A percentile compares a stretch with the other conserved stretches of the same genome.
phyloP scores from a whole-genome alignment of 345 rosid genomes.

The Reutealis trisperma region DNA sequence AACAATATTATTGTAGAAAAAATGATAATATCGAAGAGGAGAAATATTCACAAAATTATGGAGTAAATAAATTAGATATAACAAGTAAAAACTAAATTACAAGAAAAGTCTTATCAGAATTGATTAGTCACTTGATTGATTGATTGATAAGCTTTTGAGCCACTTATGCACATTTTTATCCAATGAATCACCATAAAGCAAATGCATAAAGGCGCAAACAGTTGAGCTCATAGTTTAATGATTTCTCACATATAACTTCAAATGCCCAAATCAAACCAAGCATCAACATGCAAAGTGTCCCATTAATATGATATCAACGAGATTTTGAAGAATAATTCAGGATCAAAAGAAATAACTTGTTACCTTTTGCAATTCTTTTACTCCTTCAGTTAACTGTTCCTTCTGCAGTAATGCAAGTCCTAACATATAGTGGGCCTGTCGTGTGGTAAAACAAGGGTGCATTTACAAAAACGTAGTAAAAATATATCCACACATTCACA shows the following conservation, averaged over 20 bases:
- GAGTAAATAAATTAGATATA: neutral
- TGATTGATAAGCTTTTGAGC: neutral
- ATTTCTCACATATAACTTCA: neutral
- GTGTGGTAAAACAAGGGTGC: constrained; percentile 18
- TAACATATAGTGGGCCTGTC: constrained; percentile 81
- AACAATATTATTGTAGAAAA: neutral
- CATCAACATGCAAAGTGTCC: neutral
- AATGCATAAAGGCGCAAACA: neutral
- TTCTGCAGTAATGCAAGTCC: constrained; percentile 75
- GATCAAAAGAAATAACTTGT: neutral
- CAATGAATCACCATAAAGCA: neutral
- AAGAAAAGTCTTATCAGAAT: neutral
- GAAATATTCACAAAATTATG: neutral
- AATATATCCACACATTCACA: neutral
- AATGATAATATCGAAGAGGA: neutral
- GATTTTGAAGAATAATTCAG: neutral
- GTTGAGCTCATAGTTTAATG: neutral
- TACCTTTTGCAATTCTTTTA: constrained; percentile 76
- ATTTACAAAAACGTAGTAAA: constrained; percentile 7
- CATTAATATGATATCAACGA: neutral
- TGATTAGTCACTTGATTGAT: neutral
- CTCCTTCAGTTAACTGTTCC: constrained; percentile 53
- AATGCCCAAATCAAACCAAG: constrained; percentile 1
- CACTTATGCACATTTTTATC: neutral
- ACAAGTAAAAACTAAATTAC: neutral